These are phyloP conservation scores for Fragaria vesca DNA, from an alignment of 306 rosid species.

Conservation along the genomic window DNA sequence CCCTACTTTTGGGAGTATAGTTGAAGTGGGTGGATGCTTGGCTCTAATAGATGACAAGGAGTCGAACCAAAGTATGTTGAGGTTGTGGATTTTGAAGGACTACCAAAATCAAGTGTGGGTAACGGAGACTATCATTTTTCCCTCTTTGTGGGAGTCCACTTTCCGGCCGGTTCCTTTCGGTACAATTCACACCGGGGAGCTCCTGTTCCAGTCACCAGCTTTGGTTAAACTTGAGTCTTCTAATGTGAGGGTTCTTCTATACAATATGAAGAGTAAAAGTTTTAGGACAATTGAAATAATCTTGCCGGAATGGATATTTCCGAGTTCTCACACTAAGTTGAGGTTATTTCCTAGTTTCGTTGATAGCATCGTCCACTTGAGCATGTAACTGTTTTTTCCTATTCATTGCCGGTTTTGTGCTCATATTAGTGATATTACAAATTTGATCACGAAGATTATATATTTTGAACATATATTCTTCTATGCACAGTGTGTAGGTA, in stretches of 20 bases:
- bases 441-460: too few species aligned
- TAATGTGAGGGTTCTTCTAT: background rate
- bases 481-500: too few species aligned
- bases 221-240: background rate
- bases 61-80: background rate
- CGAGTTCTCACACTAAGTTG: background rate
- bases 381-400: background rate
- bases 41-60: slow-evolving; percentile 3
- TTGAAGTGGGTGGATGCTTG: slow-evolving; percentile 11
- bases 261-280: background rate
- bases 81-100: slow-evolving; percentile 5
- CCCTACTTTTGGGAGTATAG: background rate
- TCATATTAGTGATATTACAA: too few species aligned
- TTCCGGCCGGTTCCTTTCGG: background rate
- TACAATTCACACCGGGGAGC: background rate
- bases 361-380: background rate
- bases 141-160: background rate
- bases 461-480: too few species aligned
- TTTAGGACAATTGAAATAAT: background rate
- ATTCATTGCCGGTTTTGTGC: too few species aligned
- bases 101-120: slow-evolving; percentile 12
- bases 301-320: background rate
- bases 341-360: background rate
- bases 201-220: background rate
- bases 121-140: background rate